phyloP scores from a whole-genome alignment of 371 early-diverging fungal genomes.

The Zopfochytrium polystomum region DNA sequence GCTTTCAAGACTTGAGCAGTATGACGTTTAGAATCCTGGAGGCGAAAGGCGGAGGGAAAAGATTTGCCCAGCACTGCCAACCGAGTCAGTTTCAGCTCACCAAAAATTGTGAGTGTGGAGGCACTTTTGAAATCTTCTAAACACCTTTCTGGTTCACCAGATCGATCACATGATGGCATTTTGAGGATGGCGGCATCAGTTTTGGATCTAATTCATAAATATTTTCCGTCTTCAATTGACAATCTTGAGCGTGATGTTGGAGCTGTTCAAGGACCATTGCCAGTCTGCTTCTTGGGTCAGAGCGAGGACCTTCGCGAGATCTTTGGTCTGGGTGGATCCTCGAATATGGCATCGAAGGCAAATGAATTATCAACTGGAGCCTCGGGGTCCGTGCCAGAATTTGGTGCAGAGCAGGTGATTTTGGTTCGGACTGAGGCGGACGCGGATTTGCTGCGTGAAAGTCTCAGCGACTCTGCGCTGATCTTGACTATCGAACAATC shows the following conservation, averaged over 20 bases:
- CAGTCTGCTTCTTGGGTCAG: slow-evolving; percentile 1
- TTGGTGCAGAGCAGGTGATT: slow-evolving; percentile 33
- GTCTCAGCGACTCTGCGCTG: slow-evolving; percentile 13
- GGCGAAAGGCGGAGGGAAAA: not conserved
- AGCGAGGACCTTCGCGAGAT: slow-evolving; percentile 11
- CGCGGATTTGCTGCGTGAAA: not conserved
- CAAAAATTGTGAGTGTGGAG: not conserved
- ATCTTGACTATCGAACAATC: slow-evolving; percentile 29
- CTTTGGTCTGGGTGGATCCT: too few relatives aligned
- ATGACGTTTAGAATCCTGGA: slow-evolving; percentile 21
- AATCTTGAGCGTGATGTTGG: slow-evolving; percentile 15
- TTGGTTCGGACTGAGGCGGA: slow-evolving; percentile 20
- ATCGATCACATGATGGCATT: slow-evolving; percentile 24
- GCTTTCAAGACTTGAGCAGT: too few relatives aligned
- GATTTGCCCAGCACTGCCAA: slow-evolving; percentile 6
- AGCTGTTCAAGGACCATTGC: slow-evolving; percentile 17
- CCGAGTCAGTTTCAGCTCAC: slow-evolving; percentile 18
- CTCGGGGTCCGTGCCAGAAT: slow-evolving; percentile 17
- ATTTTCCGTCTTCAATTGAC: slow-evolving; percentile 18
- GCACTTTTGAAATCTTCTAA: too few relatives aligned
- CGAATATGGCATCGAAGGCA: too few relatives aligned
- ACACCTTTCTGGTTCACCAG: not conserved
- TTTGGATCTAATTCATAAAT: slow-evolving; percentile 14
- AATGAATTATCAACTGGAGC: too few relatives aligned
- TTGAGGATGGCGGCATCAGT: slow-evolving; percentile 20